phyloP scores from a whole-genome alignment of 2,329 filamentous ascomycete genomes.

The Scedosporium apiospermum region DNA sequence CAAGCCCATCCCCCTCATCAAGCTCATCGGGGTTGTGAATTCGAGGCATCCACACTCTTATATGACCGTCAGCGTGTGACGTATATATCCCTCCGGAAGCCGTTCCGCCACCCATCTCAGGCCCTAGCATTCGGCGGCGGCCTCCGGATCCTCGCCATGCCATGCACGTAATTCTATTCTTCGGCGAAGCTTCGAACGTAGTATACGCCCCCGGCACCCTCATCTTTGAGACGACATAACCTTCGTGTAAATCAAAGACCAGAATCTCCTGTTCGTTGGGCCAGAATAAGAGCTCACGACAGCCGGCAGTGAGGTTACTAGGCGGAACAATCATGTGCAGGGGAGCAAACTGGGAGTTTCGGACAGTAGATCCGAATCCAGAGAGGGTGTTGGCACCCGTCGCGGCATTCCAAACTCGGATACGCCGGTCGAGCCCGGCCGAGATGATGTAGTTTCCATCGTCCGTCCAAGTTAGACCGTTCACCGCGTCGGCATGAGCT shows the following conservation, averaged over 20 bases:
- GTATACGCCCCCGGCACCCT: slow-evolving; percentile 50
- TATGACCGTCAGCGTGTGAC: slow-evolving; percentile 74
- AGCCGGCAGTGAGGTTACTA: slow-evolving; percentile 40
- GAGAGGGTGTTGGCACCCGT: slow-evolving; percentile 80
- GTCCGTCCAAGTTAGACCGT: slow-evolving; percentile 76
- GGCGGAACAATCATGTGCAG: slow-evolving; percentile 57
- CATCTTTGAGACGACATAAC: slow-evolving; percentile 61
- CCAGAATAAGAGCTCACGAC: slow-evolving; percentile 64
- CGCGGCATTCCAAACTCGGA: slow-evolving; percentile 77
- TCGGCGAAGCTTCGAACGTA: slow-evolving; percentile 25
- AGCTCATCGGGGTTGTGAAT: slow-evolving; percentile 34
- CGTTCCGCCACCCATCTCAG: slow-evolving; percentile 50
- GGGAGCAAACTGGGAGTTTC: slow-evolving; percentile 58
- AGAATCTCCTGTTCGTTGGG: slow-evolving; percentile 76
- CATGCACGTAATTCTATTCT: slow-evolving; percentile 62
- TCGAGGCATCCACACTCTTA: slow-evolving; percentile 66
- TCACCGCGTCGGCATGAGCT: slow-evolving; percentile 75
- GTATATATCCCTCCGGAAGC: slow-evolving; percentile 59
- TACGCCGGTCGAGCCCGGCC: slow-evolving; percentile 71
- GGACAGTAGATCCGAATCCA: slow-evolving; percentile 75
- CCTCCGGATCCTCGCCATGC: slow-evolving; percentile 62
- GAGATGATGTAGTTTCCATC: slow-evolving; percentile 69
- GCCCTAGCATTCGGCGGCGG: slow-evolving; percentile 42
- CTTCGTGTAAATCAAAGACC: slow-evolving; percentile 70
- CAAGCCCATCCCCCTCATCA: slow-evolving; percentile 36